Base-by-base conservation (phyloP, 495 filamentous ascomycete species). In the Chaetomium tenue region DNA sequence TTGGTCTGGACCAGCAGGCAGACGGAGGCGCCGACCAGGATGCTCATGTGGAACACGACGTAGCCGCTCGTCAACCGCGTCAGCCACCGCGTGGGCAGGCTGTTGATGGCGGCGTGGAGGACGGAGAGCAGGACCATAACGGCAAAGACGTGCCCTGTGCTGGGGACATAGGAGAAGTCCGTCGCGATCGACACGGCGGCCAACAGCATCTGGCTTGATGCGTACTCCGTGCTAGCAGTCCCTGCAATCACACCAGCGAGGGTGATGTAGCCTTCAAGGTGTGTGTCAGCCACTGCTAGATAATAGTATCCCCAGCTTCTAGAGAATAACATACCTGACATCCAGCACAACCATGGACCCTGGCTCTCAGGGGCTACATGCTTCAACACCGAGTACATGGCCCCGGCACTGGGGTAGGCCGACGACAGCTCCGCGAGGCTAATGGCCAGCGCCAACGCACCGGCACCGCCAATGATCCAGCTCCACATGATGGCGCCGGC, bases 201-300 rank as follows among this genome's bases (percentile, higher is more conserved):
- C 6, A 90, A 76, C 40, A 89, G 82, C 81, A 90, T 82, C 71
- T 89, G 86, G 0, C 86, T 83, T 6, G 85, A 82, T 7, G 86
- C 87, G 66, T 89, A 90, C 66, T 88, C 87, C 2, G 86, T 84
- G 0, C 84, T 86, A 8, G 88, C 87, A 37, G 85, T 79, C 44
- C 88, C 88, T 11, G 83, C 82, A 48, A 89, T 76, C 65, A 88
- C 86, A 46, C 88, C 87, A 5, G 88, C 77, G 2, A 90, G 79
- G 65, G 88, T 89, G 71, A 89, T 79, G 84, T 87, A 90, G 0
- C 88, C 88, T 75, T 28, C 2, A 47, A 3, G 0, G n/a, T n/a
- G 15, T 48, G 13, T 42, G 25, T 13, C 16, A 52, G 48, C 13
- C 13, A 20, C 11, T 5, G 20, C n/a, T 16, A 48, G 39, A 5